Evolutionary conservation across 83 land plant genomes (phyloP), one percentile per base, ranked within the genome.

Genomic region (Isoetes engelmannii): DNA sequence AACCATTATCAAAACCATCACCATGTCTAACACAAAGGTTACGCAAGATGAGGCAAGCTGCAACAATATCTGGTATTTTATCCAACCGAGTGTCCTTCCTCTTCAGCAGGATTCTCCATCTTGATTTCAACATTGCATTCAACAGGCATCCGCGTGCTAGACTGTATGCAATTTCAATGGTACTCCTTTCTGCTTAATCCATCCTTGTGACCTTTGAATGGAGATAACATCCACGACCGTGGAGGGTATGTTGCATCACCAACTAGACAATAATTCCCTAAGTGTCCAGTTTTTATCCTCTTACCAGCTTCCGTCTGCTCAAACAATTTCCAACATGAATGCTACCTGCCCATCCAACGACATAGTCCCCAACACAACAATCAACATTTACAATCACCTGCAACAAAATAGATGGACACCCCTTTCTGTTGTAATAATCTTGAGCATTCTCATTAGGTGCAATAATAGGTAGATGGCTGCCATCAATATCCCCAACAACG

Each of bases 361-460:
- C 65, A 59, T 57, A 70, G 5, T 70, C 46, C 10, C 47, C 46
- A 12, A 70, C 41, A 1, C 41, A 5, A 15, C 63, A 70, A 10
- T 70, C 59, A 9, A 44, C 41, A 12, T 18, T 12, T 4, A 70
- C 72, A 5, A 58, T 7, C 15, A 4, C 47, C 21, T 70, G 68
- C 5, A 70, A 46, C 18, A 37, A 44, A 41, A 70, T 4, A 12
- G 72, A 57, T 42, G 42, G 47, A 57, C 57, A 70, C 5, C 67
- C 67, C 61, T 70, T 58, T 4, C 12, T 4, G 13, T 70, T 70
- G 63, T 56, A 70, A 12, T 70, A 70, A 43, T 57, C 67, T 4
- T 41, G 45, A 6, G 12, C 15, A 70, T 70, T 56, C 1, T 53
- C 45, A 1, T 20, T 37, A 4, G 65, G 72, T n/a, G 67, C 72